Base-by-base conservation (phyloP, 2,329 filamentous ascomycete species). In the Fonsecaea erecta region DNA sequence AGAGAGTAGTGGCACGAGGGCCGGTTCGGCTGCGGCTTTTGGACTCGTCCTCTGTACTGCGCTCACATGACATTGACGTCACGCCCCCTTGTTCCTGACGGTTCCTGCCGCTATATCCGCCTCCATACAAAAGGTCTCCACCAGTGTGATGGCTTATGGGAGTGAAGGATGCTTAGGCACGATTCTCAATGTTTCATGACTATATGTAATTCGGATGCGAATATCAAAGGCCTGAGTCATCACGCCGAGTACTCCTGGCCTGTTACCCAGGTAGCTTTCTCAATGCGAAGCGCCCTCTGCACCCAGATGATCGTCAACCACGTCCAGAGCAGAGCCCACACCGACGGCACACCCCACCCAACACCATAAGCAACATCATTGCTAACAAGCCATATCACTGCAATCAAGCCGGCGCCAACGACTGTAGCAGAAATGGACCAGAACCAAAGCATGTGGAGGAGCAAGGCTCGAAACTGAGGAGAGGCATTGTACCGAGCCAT, bases 381-480 rank as follows among this genome's bases (percentile, higher is more conserved):
- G 0, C 78, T 75, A 8, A 81, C 78, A 0, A 80, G 82, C 28
- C 84, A 74, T 1, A 84, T 77, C 0, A 77, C 79, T 11, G 83
- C 78, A 5, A 81, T 79, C 18, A 77, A 77, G 1, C 77, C 76
- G 1, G 81, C 82, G 43, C 76, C 78, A 6, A 82, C 55, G 16
- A 84, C 73, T 1, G 80, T 79, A 1, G 63, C 60, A 0, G 83
- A 82, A 16, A 81, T 78, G 1, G 80, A 83, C 85, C 84, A 86
- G 70, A 86, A 85, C 71, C 82, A 82, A 63, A 85, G 85, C 74
- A 86, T 77, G 59, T 81, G 77, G 56, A 81, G 79, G 4, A 86
- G 77, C 78, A 86, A 81, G 21, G 76, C 77, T 43, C 84, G 77
- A 70, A 87, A 87, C 60, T 80, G 78, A 62, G 79, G 79, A 60